These are phyloP conservation scores for Gynandropsis gynandra DNA, from an alignment of 345 rosid species.

Conservation along the genomic window DNA sequence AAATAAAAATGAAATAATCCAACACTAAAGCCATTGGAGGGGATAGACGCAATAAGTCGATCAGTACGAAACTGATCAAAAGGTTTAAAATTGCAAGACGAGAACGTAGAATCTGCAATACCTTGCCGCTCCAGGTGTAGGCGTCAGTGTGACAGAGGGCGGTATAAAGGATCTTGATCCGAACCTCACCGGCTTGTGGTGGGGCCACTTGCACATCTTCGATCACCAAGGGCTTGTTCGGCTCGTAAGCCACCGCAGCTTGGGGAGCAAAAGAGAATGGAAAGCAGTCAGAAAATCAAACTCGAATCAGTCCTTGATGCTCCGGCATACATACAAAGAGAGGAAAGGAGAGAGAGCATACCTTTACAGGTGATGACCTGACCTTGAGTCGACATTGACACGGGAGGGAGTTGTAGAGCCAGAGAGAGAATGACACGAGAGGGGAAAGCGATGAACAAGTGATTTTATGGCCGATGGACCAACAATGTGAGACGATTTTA, in stretches of 20 bases:
- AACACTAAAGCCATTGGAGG: neutral
- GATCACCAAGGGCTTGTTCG: slow-evolving; percentile 74
- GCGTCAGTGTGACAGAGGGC: slow-evolving; percentile 99
- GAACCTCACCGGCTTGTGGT: slow-evolving; percentile 96
- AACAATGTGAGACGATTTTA: neutral
- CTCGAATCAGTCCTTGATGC: neutral
- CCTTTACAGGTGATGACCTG: slow-evolving; percentile 96
- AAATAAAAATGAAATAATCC: too few relatives aligned
- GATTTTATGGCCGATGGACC: slow-evolving; percentile 6
- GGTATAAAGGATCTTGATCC: slow-evolving; percentile 74
- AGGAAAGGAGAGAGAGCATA: slow-evolving; percentile 14
- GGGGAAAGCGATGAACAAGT: neutral
- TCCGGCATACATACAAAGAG: neutral
- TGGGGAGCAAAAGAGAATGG: neutral
- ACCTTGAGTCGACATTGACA: slow-evolving; percentile 65
- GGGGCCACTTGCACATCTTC: slow-evolving; percentile 95
- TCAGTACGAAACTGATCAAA: neutral
- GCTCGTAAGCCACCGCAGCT: slow-evolving; percentile 99
- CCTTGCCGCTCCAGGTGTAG: slow-evolving; percentile 99
- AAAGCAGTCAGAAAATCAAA: slow-evolving; percentile 15
- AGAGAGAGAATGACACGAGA: slow-evolving; percentile 6
- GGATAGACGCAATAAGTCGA: neutral
- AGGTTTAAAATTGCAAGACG: neutral
- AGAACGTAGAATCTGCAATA: slow-evolving; percentile 17
- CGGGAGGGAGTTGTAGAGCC: slow-evolving; percentile 6